These are phyloP conservation scores for Rhynchosporium secalis DNA, from an alignment of 2,329 filamentous ascomycete species.

Conservation along the genomic window DNA sequence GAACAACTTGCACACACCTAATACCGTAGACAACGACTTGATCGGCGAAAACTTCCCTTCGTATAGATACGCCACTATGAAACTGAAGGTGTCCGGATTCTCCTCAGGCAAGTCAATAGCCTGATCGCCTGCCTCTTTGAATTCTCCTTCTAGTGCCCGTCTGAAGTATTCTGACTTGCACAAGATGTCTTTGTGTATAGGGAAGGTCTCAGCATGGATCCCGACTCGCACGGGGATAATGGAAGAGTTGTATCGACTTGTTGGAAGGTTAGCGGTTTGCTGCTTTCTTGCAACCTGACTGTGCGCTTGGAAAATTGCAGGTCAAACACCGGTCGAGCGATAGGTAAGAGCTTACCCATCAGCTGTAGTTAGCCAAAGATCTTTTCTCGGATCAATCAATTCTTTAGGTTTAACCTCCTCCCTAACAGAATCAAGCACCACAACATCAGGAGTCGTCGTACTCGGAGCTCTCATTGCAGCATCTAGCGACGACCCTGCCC, in stretches of 20 bases:
- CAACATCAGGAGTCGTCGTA: conserved; percentile 41
- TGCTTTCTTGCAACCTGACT: not conserved
- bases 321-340: too few species aligned
- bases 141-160: conserved; percentile 50
- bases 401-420: conserved; percentile 40
- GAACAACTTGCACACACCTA: conserved; percentile 37
- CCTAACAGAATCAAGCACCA: conserved; percentile 43
- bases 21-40: conserved; percentile 44
- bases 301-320: too few species aligned
- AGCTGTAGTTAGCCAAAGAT: conserved; percentile 51
- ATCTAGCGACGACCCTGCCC: conserved; percentile 36
- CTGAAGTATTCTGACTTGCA: conserved; percentile 50
- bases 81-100: conserved; percentile 52
- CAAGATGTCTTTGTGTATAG: conserved; percentile 50
- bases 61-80: conserved; percentile 53
- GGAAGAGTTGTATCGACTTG: conserved; percentile 47
- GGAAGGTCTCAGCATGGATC: conserved; percentile 48
- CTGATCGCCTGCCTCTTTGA: conserved; percentile 48
- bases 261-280: conserved; percentile 9
- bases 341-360: conserved; percentile 45
- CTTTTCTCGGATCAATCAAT: conserved; percentile 45
- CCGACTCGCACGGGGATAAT: conserved; percentile 50
- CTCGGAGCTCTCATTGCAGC: conserved; percentile 47
- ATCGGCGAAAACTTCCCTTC: conserved; percentile 50
- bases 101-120: conserved; percentile 52